Base-by-base conservation (phyloP, 257 asterid species). In the Solanum sparsipilum region DNA sequence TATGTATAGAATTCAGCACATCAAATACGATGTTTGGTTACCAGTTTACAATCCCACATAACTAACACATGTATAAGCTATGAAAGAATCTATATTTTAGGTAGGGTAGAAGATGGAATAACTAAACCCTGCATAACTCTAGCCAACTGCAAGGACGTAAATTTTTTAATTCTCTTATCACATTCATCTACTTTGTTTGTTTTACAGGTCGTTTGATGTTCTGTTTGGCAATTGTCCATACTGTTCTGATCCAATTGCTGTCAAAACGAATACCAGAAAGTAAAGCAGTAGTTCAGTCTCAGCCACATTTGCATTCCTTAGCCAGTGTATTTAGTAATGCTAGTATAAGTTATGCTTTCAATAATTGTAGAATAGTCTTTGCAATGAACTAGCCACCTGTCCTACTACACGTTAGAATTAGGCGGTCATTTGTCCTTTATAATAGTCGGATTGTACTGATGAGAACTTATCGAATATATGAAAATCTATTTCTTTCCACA, bases 141-240 rank as follows among this genome's bases (percentile, higher is more conserved):
- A 73, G n/a, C 25, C 25, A 36, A 36, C 78, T 31, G 13, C 3
- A 23, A 18, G n/a, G 58, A 76, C 21, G 1, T 76, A 38, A 25
- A 1, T n/a, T 12, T 76, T 76, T 13, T 15, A 39, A 13, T 76
- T 13, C 21, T 23, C 36, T 41, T 44, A 41, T 79, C 38, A 41
- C 36, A 79, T 79, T 41, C 25, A 41, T 79, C 38, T 79, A 3
- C 15, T 41, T 16, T 70, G 58, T 87, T 85, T 86, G 48, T 70
- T 87, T 88, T 89, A 60, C 82, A 93, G 96, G 92, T 94, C 96
- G 74, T 93, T 93, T 35, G 95, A 92, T 89, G 94, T 92, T 87
- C 90, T 94, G 75, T 94, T 93, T 35, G 97, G 97, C 29, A 93
- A 90, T 90, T 94, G 97, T 88, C 97, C 97, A 67, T 94, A 93